Evolutionary conservation across 2,329 filamentous ascomycete genomes (phyloP).

Genomic region (Penicillium sp.): DNA sequence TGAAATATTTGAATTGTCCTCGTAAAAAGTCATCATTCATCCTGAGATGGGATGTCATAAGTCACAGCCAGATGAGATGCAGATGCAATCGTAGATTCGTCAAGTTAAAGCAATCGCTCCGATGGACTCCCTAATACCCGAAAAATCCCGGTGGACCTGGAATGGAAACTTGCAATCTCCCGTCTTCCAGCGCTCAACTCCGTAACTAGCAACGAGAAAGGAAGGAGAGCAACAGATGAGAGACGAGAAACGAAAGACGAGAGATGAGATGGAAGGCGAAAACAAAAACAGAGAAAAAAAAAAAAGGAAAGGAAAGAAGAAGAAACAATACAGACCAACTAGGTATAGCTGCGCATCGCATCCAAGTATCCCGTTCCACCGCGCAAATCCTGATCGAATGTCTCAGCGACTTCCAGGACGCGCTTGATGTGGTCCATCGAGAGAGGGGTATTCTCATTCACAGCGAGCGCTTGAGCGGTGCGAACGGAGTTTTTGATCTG

Average conservation of each 20-base stretch:
- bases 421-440: conserved; percentile 79
- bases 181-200: conserved; percentile 1
- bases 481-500: conserved; percentile 89
- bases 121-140: neutral
- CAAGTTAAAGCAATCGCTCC: neutral
- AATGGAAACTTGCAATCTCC: neutral
- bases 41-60: neutral
- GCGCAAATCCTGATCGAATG: conserved; percentile 81
- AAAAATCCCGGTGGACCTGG: no score
- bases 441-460: conserved; percentile 72
- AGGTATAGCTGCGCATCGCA: conserved; percentile 77
- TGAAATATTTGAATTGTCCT: neutral
- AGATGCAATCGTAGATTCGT: neutral
- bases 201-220: neutral
- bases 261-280: neutral
- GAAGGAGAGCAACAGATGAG: neutral
- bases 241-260: neutral
- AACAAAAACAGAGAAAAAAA: neutral
- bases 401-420: conserved; percentile 81
- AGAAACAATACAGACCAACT: conserved; percentile 2
- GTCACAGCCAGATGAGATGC: neutral
- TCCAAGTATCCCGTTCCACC: conserved; percentile 80
- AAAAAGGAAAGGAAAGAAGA: neutral
- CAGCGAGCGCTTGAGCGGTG: conserved; percentile 79
- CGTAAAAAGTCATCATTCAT: neutral